These are phyloP conservation scores for Ampelomyces quisqualis DNA, from an alignment of 2,329 filamentous ascomycete species.

Conservation along the genomic window DNA sequence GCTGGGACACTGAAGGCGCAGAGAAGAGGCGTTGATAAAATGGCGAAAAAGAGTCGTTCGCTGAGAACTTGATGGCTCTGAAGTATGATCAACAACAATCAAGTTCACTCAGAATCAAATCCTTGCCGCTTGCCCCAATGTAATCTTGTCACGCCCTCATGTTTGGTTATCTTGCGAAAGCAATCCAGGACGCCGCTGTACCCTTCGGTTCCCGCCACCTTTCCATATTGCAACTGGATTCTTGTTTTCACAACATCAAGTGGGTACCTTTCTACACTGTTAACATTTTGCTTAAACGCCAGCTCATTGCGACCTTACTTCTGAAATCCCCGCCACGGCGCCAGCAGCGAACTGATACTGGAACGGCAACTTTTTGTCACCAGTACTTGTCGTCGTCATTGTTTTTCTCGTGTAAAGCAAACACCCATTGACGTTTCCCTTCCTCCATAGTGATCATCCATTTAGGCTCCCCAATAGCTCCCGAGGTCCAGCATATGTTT, in stretches of 20 bases:
- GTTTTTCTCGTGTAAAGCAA: neutral
- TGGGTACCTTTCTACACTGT: constrained; percentile 35
- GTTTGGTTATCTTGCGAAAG: constrained; percentile 30
- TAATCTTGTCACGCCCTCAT: constrained; percentile 26
- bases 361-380: constrained; percentile 23
- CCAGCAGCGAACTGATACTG: constrained; percentile 33
- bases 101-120: too few species aligned
- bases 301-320: constrained; percentile 2
- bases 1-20: constrained; percentile 23
- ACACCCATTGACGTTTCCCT: neutral
- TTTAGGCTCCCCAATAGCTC: constrained; percentile 4
- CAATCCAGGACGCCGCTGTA: constrained; percentile 35
- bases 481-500: neutral
- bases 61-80: constrained; percentile 37
- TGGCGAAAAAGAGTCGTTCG: constrained; percentile 31
- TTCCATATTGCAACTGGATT: constrained; percentile 35
- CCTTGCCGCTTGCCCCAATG: constrained; percentile 38
- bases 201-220: constrained; percentile 16
- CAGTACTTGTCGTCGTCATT: neutral
- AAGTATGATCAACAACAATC: too few species aligned
- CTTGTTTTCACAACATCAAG: constrained; percentile 38
- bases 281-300: constrained; percentile 8
- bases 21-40: constrained; percentile 30
- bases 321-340: constrained; percentile 15
- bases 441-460: neutral